Base-by-base conservation (phyloP, 176 grass and related monocot genomes). In the Carex littledalei region DNA sequence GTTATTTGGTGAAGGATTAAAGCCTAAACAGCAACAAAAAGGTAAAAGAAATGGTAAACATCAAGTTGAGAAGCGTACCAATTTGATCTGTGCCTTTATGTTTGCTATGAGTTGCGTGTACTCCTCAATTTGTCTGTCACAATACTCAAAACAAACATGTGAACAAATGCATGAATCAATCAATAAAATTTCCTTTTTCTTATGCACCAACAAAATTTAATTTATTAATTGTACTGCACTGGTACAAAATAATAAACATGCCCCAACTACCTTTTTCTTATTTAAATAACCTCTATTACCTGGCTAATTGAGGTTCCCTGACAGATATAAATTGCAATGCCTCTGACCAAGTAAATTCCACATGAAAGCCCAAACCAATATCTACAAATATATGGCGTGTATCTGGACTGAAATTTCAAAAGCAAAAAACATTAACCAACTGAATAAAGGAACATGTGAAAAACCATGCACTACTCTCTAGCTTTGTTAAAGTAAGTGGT, bases 341-440 rank as follows among this genome's bases (percentile, higher is more conserved):
- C 89, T 98, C 95, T 60, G 82, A 90, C 89, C 92, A 98, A 90
- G 86, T 94, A 64, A 94, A 94, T 87, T 94, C 95, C 67, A 98
- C 95, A 88, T 93, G 95, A 87, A 98, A 98, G 64, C 93, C 95
- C 71, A 98, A 89, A 79, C 93, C 95, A 50, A 98, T 67, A 65
- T 98, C 93, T 55, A 98, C 89, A 89, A 93, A 98, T 90, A 98
- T 94, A 79, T 85, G 92, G 26, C 88, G 86, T 22, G 93, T 90
- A 47, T 98, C 95, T 8, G 89, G 91, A 47, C 95, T 98, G 86
- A 63, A 20, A 6, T 24, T 71, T 12, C 31, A 52, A 65, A 63
- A 50, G 78, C 16, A 79, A 41, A 84, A 58, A 84, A 47, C 7
- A 84, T 24, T 15, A 87, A 5, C 8, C 1, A 37, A n/a, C 43